These are phyloP conservation scores for Penicillium egyptiacum DNA, from an alignment of 495 filamentous ascomycete genomes.

Conservation along the genomic window DNA sequence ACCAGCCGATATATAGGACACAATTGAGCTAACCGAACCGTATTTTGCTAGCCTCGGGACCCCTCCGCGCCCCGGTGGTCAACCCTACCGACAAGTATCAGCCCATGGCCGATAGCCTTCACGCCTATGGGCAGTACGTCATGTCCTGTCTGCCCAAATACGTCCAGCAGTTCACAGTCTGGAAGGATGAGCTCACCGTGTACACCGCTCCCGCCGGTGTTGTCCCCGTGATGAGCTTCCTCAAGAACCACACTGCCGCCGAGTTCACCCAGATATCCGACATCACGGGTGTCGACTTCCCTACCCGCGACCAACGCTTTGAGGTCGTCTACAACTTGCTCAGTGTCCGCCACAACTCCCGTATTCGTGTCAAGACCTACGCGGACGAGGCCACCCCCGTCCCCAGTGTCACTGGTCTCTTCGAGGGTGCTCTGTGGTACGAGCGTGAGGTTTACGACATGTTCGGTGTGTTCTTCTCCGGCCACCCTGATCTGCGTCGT, in stretches of 20 bases:
- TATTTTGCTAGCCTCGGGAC: slow-evolving; percentile 48
- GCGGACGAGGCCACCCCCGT: slow-evolving; percentile 96
- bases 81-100: slow-evolving; percentile 93
- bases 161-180: slow-evolving; percentile 97
- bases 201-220: slow-evolving; percentile 86
- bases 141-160: slow-evolving; percentile 97
- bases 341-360: slow-evolving; percentile 90
- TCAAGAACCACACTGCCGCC: slow-evolving; percentile 96
- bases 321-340: slow-evolving; percentile 98
- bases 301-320: slow-evolving; percentile 89
- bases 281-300: slow-evolving; percentile 94
- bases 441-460: slow-evolving; percentile 97
- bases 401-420: slow-evolving; percentile 80
- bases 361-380: slow-evolving; percentile 98
- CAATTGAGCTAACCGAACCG: slow-evolving; percentile 25
- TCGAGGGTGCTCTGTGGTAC: slow-evolving; percentile 97
- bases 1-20: neutral
- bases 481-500: slow-evolving; percentile 91
- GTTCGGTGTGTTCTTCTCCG: slow-evolving; percentile 95
- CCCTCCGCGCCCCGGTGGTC: slow-evolving; percentile 74
- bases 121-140: slow-evolving; percentile 93
- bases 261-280: slow-evolving; percentile 93
- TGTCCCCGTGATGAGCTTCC: slow-evolving; percentile 87
- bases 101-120: slow-evolving; percentile 77
- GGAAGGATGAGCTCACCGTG: slow-evolving; percentile 98